These are phyloP conservation scores for Climacium dendroides DNA, from an alignment of 225 moss, liverwort and hornwort genomes.

Conservation along the genomic window DNA sequence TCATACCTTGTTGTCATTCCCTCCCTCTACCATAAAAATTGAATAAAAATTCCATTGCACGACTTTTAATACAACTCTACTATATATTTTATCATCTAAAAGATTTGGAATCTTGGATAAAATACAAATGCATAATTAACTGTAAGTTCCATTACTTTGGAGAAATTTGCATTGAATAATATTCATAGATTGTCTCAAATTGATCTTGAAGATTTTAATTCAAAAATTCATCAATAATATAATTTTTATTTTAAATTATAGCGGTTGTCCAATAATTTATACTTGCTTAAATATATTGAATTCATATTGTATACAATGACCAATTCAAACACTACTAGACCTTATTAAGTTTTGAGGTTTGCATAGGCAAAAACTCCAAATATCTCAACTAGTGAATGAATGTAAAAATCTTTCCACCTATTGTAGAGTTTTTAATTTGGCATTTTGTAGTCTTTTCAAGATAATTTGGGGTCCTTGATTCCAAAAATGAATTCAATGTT, in stretches of 20 bases:
- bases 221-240: neutral
- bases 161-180: fast-evolving
- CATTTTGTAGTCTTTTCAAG: neutral
- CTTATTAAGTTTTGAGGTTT: neutral
- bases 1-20: no score
- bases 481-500: no score
- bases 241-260: neutral
- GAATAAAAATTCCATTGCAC: neutral
- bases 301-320: fast-evolving
- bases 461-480: no score
- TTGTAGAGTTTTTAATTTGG: neutral
- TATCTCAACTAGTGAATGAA: neutral
- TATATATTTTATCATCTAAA: neutral
- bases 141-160: neutral
- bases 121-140: neutral
- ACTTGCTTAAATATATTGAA: neutral
- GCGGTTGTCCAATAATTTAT: fast-evolving
- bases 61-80: neutral
- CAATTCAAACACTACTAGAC: fast-evolving
- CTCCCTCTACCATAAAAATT: fast-evolving
- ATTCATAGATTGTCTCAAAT: neutral
- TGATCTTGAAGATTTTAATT: neutral
- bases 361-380: neutral
- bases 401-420: neutral
- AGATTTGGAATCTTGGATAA: no score